Evolutionary conservation across 2,329 filamentous ascomycete genomes (phyloP).

Genomic region (Aspergillus eucalypticola): DNA sequence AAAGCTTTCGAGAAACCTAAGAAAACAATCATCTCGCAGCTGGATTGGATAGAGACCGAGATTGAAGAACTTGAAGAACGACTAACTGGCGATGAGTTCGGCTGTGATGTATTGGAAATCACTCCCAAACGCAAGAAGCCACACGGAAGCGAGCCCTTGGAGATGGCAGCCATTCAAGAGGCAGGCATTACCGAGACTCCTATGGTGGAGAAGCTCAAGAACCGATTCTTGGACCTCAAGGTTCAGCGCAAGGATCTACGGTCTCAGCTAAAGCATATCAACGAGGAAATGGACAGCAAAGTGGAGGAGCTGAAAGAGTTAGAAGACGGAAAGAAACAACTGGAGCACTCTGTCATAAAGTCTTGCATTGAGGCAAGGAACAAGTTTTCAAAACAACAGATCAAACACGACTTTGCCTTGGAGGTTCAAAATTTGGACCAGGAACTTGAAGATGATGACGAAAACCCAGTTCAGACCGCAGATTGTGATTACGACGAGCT

Average conservation of each 20-base stretch:
- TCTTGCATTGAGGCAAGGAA: constrained; percentile 13
- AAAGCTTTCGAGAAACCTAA: neutral
- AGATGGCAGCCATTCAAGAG: no score
- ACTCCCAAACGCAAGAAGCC: neutral
- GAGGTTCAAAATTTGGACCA: constrained; percentile 4
- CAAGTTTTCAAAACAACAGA: constrained; percentile 5
- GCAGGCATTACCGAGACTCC: neutral
- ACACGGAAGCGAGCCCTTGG: no score
- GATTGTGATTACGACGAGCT: constrained; percentile 57
- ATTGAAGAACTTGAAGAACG: constrained; percentile 1
- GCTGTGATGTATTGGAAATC: neutral
- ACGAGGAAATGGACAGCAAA: constrained; percentile 21
- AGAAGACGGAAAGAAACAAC: constrained; percentile 14
- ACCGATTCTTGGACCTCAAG: neutral
- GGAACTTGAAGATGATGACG: neutral
- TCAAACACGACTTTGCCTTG: constrained; percentile 10
- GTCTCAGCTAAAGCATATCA: neutral
- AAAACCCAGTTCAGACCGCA: constrained; percentile 51
- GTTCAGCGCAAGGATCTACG: neutral
- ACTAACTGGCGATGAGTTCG: neutral
- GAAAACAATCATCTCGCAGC: neutral
- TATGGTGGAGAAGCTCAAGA: neutral
- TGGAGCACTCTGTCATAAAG: constrained; percentile 32
- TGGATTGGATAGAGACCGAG: neutral
- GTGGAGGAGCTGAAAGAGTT: constrained; percentile 40